A percentile compares a stretch with the other conserved stretches of the same genome.
phyloP scores from a whole-genome alignment of 176 grass and related monocot genomes.

The Cenchrus purpureus region DNA sequence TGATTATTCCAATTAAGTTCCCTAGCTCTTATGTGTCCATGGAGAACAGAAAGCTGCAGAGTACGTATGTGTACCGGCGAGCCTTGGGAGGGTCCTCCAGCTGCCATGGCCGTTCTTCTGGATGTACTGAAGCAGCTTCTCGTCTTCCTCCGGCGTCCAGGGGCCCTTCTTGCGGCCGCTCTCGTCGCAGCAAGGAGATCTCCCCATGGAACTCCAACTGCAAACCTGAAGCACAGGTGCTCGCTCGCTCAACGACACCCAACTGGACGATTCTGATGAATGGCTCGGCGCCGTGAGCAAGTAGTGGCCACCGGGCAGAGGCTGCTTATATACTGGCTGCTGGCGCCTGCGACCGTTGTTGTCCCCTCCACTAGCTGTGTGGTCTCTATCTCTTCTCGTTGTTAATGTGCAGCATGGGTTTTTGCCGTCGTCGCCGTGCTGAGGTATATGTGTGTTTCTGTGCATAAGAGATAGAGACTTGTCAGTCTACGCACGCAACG shows the following conservation, averaged over 20 bases:
- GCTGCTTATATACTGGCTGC: constrained; percentile 40
- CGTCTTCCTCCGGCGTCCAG: constrained; percentile 82
- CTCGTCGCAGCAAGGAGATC: constrained; percentile 70
- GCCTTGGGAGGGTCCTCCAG: constrained; percentile 80
- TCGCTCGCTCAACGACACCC: not conserved
- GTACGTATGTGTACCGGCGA: constrained; percentile 53
- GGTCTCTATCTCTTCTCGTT: constrained; percentile 29
- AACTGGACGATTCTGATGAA: not conserved
- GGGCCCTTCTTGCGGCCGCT: constrained; percentile 84
- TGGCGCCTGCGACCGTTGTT: constrained; percentile 30
- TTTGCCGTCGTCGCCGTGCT: constrained; percentile 1
- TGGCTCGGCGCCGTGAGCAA: not conserved
- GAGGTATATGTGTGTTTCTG: not conserved
- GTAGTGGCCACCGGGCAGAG: constrained; percentile 15
- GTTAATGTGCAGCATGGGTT: not conserved
- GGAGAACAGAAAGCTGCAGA: not conserved
- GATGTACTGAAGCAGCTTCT: constrained; percentile 77
- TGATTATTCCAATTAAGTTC: not conserved
- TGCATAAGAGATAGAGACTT: constrained; percentile 23
- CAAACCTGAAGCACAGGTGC: not conserved
- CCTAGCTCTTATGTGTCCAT: not conserved
- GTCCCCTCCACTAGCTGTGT: constrained; percentile 20
- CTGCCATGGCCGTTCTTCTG: constrained; percentile 77
- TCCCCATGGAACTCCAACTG: constrained; percentile 51
- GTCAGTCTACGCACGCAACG: constrained; percentile 35